These are phyloP conservation scores for Boletus sensibilis DNA, from an alignment of 768 basidiomycete genomes.

Conservation along the genomic window DNA sequence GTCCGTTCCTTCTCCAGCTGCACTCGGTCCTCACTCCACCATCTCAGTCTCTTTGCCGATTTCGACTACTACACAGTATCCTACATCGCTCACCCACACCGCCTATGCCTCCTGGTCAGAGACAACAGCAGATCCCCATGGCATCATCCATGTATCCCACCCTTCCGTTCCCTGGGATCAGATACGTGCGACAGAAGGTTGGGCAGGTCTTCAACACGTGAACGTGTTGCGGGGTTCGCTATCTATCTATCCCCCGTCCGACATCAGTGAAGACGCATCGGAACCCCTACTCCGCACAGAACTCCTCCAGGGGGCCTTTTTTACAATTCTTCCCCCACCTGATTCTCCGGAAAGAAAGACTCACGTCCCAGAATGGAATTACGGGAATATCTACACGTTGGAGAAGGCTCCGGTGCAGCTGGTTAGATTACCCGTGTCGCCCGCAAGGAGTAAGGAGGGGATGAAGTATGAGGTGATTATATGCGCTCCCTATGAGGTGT, in stretches of 20 bases:
- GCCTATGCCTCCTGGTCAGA: conserved; percentile 58
- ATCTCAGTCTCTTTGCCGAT: conserved; percentile 13
- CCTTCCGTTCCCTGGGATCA: conserved; percentile 63
- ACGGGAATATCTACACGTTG: conserved; percentile 84
- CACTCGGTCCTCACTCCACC: neutral
- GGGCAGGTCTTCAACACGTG: conserved; percentile 85
- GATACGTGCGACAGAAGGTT: conserved; percentile 76
- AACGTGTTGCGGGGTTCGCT: conserved; percentile 64
- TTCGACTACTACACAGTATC: conserved; percentile 38
- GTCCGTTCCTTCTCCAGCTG: conserved; percentile 12
- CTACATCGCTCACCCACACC: conserved; percentile 48
- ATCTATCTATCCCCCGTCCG: conserved; percentile 50
- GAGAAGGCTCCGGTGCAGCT: conserved; percentile 49
- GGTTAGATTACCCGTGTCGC: conserved; percentile 49
- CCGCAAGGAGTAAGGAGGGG: conserved; percentile 35
- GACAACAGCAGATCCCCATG: conserved; percentile 40
- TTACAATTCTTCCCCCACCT: conserved; percentile 57
- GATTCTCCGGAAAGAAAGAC: conserved; percentile 28
- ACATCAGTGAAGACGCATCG: neutral
- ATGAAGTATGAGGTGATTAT: conserved; percentile 68
- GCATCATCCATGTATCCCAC: conserved; percentile 59
- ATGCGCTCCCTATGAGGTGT: conserved; percentile 82
- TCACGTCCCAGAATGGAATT: conserved; percentile 58
- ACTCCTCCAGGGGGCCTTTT: conserved; percentile 73
- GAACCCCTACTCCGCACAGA: conserved; percentile 55